Base-by-base conservation (phyloP, 1,284 basidiomycete species). In the Leccinum fallax region DNA sequence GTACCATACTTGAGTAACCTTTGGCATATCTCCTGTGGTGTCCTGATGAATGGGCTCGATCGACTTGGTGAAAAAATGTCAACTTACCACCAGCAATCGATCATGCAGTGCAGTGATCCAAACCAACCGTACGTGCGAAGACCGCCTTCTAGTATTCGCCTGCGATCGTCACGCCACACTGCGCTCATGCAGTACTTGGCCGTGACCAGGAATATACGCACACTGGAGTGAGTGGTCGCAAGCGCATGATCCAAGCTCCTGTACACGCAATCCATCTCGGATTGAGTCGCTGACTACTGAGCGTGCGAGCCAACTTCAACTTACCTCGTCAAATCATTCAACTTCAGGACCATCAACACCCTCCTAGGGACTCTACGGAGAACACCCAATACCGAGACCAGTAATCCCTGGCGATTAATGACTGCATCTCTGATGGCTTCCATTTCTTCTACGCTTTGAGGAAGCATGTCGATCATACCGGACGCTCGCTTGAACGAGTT, bases 191-290 rank as follows among this genome's bases (percentile, higher is more conserved):
- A 98, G 76, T 94, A 97, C 69, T 94, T 91, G 0, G 95, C 95
- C 6, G 93, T 91, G 63, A 98, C 92, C 46, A 98, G 76, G 76
- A 98, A 99, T 70, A 97, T 87, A 11, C 95, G 90, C 63, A 88
- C 88, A 72, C 84, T 86, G 10, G 90, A 88, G 73, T 92, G 90
- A 5, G 83, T 95, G 3, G 90, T 93, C 70, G 82, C 83, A 7
- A 93, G 77, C 10, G 89, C 85, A 74, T 87, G 79, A 69, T 92
- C 90, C 55, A 92, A 78, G 74, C 84, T 85, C 77, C 89, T 91
- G 64, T 16, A 57, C 57, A 30, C 32, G 36, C 24, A 40, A 32
- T 19, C 3, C 28, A 55, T 30, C 21, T 65, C 34, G 55, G 52
- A 3, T 30, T 24, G 43, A 28, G 54, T 26, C 3, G 26, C 43